Evolutionary conservation across 1,284 basidiomycete genomes (phyloP).

Genomic region (Ustilago shanxiensis): DNA sequence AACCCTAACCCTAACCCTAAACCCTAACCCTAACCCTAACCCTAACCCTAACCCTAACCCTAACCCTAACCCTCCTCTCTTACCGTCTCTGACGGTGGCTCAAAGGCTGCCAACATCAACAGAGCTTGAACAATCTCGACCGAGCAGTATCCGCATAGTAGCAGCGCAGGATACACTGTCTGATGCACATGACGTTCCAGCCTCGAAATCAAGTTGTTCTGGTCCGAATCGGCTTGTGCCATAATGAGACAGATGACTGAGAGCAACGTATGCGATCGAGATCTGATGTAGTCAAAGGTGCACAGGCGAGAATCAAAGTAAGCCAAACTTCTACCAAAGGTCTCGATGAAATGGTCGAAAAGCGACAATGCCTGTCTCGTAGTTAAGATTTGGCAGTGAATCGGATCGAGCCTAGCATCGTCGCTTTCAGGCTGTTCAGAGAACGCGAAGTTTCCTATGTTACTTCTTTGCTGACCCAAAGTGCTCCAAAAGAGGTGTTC

Average conservation of each 20-base stretch:
- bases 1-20: too few species aligned
- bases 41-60: too few species aligned
- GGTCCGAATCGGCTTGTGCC: conserved; percentile 2
- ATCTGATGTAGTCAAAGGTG: conserved; percentile 13
- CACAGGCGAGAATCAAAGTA: conserved; percentile 19
- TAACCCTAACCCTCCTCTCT: too few species aligned
- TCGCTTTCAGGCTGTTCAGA: too few species aligned
- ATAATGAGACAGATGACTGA: conserved; percentile 15
- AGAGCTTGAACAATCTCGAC: conserved; percentile 23
- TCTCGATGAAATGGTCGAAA: conserved; percentile 10
- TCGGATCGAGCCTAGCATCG: neutral
- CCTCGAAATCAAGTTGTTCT: too few species aligned
- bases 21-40: too few species aligned
- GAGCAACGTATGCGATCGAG: conserved; percentile 10
- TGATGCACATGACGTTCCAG: conserved; percentile 5
- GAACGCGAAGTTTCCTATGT: too few species aligned
- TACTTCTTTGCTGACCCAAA: too few species aligned
- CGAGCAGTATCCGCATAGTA: neutral
- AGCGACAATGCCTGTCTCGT: neutral
- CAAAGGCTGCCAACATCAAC: conserved; percentile 20
- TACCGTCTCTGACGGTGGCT: conserved; percentile 11
- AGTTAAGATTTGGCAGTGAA: neutral
- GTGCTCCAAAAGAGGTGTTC: too few species aligned
- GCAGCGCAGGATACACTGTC: conserved; percentile 9
- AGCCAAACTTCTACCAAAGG: conserved; percentile 7